Percentiles rank a stretch among this genome's conserved stretches.
Evolutionary conservation across 2,329 filamentous ascomycete species (phyloP).

Genomic region (Pyrenochaeta sp.): DNA sequence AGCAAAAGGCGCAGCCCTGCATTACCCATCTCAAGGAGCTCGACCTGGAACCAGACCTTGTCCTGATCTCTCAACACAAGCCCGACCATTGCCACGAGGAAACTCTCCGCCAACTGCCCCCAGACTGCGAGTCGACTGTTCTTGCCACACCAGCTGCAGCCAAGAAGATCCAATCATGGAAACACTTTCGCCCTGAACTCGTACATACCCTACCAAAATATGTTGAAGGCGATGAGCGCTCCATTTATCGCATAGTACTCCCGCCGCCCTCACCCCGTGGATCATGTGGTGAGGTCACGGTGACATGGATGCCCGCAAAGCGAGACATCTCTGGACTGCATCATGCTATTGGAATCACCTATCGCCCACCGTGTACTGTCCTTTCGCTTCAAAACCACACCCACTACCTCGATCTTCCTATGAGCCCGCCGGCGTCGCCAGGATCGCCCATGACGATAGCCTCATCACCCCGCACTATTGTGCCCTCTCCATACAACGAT

Average conservation of each 20-base stretch:
- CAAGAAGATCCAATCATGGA: constrained; percentile 72
- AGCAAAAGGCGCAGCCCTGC: constrained; percentile 64
- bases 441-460: constrained; percentile 43
- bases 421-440: constrained; percentile 47
- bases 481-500: constrained; percentile 44
- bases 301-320: constrained; percentile 71
- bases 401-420: constrained; percentile 48
- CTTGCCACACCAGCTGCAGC: constrained; percentile 72
- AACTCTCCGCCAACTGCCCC: constrained; percentile 71
- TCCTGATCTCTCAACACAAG: constrained; percentile 69
- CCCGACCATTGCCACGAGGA: constrained; percentile 76
- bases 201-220: constrained; percentile 57
- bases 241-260: constrained; percentile 61
- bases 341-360: constrained; percentile 76
- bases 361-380: constrained; percentile 64
- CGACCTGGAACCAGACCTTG: constrained; percentile 61
- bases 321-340: constrained; percentile 69
- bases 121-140: constrained; percentile 66
- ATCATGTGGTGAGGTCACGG: constrained; percentile 71
- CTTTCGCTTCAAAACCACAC: constrained; percentile 43
- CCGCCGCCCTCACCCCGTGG: constrained; percentile 63
- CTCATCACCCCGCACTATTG: constrained; percentile 43
- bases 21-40: constrained; percentile 66
- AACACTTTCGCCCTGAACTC: constrained; percentile 66
- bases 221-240: constrained; percentile 48